Evolutionary conservation across 2,329 filamentous ascomycete genomes (phyloP).

Genomic region (Monosporascus sp.): DNA sequence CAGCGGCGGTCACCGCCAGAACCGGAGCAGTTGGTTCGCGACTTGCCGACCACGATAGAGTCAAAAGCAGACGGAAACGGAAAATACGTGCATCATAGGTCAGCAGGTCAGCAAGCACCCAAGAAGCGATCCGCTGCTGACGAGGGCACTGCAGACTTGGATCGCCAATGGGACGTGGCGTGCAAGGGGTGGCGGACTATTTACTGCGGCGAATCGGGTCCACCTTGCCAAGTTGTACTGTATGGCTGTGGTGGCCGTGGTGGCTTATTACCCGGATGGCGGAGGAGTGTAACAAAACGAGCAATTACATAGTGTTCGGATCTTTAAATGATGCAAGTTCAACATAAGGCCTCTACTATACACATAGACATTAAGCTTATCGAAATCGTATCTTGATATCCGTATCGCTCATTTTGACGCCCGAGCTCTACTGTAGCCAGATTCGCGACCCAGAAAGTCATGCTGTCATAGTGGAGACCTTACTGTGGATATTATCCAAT

Average conservation of each 20-base stretch:
- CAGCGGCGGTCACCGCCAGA: background rate
- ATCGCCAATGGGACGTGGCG: no score
- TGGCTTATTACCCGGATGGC: background rate
- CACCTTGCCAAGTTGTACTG: background rate
- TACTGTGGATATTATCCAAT: slow-evolving; percentile 5
- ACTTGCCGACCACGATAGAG: slow-evolving; percentile 6
- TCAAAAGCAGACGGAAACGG: slow-evolving; percentile 6
- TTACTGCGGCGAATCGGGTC: no score
- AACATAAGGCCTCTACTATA: no score
- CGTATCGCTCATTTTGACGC: background rate
- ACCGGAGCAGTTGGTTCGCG: background rate
- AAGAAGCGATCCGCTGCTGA: background rate
- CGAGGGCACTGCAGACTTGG: background rate
- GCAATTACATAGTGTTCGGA: background rate
- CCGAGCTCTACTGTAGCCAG: slow-evolving; percentile 1
- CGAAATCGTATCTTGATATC: background rate
- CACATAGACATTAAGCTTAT: background rate
- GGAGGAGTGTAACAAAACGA: background rate
- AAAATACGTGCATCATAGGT: background rate
- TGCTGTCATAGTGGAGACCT: slow-evolving; percentile 13
- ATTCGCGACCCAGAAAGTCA: slow-evolving; percentile 13
- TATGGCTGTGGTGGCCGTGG: background rate
- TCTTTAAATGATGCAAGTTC: background rate
- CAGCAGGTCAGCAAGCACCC: background rate
- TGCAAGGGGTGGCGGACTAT: no score